Conservation (phyloP, 257 asterid species). For the Capsicum chinense region DNA sequence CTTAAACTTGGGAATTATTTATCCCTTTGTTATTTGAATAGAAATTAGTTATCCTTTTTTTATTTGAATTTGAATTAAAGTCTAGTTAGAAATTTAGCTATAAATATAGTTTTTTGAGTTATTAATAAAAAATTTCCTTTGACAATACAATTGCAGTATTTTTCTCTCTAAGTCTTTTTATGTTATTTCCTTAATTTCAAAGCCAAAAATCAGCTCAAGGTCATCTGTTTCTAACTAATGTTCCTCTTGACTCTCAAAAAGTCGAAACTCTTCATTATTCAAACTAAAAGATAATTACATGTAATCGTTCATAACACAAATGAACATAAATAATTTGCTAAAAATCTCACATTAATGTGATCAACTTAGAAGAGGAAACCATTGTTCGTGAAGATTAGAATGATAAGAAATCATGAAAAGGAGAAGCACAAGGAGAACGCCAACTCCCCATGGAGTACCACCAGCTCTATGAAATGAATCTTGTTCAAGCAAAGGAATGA, state of each 20-base stretch:
- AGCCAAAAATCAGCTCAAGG: no score
- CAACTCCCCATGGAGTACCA: constrained; percentile 95
- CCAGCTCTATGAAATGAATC: constrained; percentile 71
- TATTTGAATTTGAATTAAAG: no score
- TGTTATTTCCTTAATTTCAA: no score
- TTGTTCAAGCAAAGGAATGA: constrained; percentile 60
- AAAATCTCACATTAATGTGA: background rate
- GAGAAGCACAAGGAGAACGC: constrained; percentile 69
- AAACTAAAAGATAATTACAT: background rate
- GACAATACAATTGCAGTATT: no score
- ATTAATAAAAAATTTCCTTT: no score
- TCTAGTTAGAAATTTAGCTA: no score
- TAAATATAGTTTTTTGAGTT: no score
- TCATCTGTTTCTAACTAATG: background rate
- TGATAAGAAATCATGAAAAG: constrained; percentile 89
- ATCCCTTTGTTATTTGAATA: no score
- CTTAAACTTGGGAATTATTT: no score
- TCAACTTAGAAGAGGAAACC: constrained; percentile 77
- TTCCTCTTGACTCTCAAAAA: background rate
- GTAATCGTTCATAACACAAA: background rate
- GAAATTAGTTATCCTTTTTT: no score
- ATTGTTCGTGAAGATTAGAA: constrained; percentile 73
- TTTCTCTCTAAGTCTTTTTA: no score
- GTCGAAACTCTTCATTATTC: background rate
- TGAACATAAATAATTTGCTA: background rate